Base-by-base conservation (phyloP, 768 basidiomycete species). In the Xerocomus brunneocitrinus region DNA sequence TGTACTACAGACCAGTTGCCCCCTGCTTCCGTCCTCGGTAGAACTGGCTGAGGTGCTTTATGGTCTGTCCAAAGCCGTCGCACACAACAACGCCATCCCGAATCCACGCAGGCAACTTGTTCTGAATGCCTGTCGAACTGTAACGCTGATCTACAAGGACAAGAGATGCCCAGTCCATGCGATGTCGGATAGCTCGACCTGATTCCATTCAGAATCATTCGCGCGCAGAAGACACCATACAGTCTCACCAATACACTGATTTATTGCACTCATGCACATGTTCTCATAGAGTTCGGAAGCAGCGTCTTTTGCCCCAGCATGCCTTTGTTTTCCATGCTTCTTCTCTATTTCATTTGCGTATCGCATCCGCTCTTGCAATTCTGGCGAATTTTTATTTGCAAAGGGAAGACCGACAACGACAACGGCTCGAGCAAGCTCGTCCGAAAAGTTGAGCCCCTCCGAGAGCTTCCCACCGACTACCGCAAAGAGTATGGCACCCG, bases 381-480 rank as follows among this genome's bases (percentile, higher is more conserved):
- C 95, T 0, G 88, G 81, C 0, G 93, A 95, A n/a, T 83, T 84
- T 34, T 89, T 77, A 67, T 95, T 98, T 8, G 95, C 87, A 68
- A 93, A 99, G 0, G 95, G 95, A 4, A 99, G 78, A 3, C 97
- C 97, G 44, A 95, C 77, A 53, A 95, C 80, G 30, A 94, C 75
- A 24, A 97, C 91, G 10, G 84, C 87, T 30, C 94, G 85, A 3
- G 94, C 93, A 14, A 91, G 81, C 45, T 84, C 79, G 65, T 92
- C 88, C 19, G 84, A 79, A 62, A 87, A 87, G 61, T 86, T 85
- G 36, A 85, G 67, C 8, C 95, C 95, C 71, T 99, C 97, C 0
- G 92, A 95, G n/a, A 99, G 79, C 66, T 98, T 98, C 27, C 94
- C 95, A 16, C 95, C 95, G 27, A 98, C 87, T 9, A 98, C 97